These are phyloP conservation scores for Heliamphora exappendiculata DNA, from an alignment of 148 eudicot species.

Conservation along the genomic window DNA sequence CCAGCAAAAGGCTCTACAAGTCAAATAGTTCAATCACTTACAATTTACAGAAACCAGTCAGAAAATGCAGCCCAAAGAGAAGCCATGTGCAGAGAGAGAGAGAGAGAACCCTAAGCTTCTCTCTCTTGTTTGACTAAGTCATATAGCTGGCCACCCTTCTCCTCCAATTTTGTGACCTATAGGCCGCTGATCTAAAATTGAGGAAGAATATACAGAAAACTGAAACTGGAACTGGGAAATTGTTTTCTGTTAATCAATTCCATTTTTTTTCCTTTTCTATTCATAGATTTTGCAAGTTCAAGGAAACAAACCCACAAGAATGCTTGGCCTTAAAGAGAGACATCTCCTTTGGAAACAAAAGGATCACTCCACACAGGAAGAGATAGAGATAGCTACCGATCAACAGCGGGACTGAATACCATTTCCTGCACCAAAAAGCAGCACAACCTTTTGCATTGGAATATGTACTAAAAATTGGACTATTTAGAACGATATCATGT, in stretches of 20 bases:
- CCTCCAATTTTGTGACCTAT: no score
- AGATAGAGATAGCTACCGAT: slow-evolving; percentile 14
- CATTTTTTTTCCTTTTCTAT: slow-evolving; percentile 1
- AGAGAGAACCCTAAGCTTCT: no score
- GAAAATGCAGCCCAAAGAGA: no score
- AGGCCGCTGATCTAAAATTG: no score
- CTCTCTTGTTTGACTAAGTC: no score
- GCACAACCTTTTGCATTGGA: neutral
- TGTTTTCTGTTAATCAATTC: neutral
- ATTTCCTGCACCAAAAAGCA: slow-evolving; percentile 31
- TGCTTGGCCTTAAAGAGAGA: neutral
- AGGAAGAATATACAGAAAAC: slow-evolving; percentile 2
- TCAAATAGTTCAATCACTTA: no score
- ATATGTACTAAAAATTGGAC: slow-evolving; percentile 1
- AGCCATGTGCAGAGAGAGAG: no score
- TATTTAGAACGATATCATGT: no score
- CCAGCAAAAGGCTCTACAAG: no score
- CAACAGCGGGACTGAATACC: slow-evolving; percentile 22
- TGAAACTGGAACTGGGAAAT: neutral
- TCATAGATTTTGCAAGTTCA: slow-evolving; percentile 1
- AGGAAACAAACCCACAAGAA: slow-evolving; percentile 4
- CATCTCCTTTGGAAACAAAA: neutral
- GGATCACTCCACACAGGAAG: slow-evolving; percentile 2
- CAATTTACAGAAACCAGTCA: no score
- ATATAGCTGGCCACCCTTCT: no score